phyloP scores from a whole-genome alignment of 2,329 filamentous ascomycete species.

The Colletotrichum karsti region DNA sequence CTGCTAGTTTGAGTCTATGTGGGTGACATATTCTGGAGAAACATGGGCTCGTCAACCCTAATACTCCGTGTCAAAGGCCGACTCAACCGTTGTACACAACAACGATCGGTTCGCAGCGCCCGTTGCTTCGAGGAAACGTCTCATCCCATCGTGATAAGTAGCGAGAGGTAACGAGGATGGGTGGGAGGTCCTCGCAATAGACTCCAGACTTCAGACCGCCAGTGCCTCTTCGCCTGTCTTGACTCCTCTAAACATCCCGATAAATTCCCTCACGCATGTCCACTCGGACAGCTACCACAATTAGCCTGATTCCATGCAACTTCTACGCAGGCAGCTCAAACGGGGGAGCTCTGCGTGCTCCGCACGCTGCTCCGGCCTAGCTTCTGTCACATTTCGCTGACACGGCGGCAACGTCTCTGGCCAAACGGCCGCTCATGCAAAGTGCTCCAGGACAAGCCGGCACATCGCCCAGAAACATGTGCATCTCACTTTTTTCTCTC shows the following conservation, averaged over 20 bases:
- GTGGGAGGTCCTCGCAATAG: not conserved
- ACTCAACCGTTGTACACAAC: not conserved
- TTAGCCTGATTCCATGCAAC: constrained; percentile 25
- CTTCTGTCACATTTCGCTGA: constrained; percentile 24
- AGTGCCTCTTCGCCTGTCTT: not conserved
- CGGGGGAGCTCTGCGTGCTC: constrained; percentile 4
- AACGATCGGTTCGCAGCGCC: not conserved
- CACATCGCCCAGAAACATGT: constrained; percentile 19
- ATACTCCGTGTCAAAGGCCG: constrained; percentile 14
- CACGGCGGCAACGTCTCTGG: not conserved
- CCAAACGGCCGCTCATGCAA: not conserved
- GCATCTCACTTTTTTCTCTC: not conserved
- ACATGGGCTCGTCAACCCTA: constrained; percentile 15
- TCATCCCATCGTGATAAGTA: not conserved
- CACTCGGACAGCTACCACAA: constrained; percentile 23
- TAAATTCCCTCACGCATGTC: constrained; percentile 30
- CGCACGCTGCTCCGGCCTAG: not conserved
- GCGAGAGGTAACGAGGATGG: not conserved
- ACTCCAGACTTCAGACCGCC: constrained; percentile 17
- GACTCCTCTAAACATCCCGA: constrained; percentile 8
- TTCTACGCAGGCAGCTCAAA: constrained; percentile 10
- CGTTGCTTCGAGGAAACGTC: constrained; percentile 1
- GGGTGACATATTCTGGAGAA: constrained; percentile 1
- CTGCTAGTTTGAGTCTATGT: not conserved
- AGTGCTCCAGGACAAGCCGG: not conserved